Conservation (phyloP, 2,329 filamentous ascomycete genomes). For the Penicillium nordicum region DNA sequence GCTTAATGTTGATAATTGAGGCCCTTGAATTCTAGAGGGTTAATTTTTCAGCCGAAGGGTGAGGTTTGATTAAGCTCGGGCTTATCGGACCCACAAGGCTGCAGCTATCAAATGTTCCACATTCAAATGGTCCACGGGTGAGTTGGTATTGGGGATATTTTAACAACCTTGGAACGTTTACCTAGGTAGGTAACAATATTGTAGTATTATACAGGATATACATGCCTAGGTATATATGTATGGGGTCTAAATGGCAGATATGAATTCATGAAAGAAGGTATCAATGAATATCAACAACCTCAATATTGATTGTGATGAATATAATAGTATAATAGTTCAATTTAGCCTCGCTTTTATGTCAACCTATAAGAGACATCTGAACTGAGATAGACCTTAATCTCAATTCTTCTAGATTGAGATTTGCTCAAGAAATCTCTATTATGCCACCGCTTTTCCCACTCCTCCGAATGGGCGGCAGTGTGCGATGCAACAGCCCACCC, state of each 20-base stretch:
- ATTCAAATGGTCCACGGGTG: background rate
- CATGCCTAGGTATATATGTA: background rate
- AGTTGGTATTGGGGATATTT: background rate
- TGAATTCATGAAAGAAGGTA: background rate
- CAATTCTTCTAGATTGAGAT: background rate
- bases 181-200: background rate
- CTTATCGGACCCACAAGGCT: constrained; percentile 13
- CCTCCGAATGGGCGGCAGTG: too few species aligned
- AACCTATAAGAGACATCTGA: background rate
- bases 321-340: background rate
- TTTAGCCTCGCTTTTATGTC: background rate
- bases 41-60: constrained; percentile 7
- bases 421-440: background rate
- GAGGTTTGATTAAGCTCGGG: constrained; percentile 12
- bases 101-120: constrained; percentile 3
- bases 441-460: background rate
- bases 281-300: background rate
- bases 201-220: background rate
- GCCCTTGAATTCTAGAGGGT: background rate
- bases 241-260: background rate
- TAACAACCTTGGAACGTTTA: background rate
- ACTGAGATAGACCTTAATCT: background rate
- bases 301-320: too few species aligned
- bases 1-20: background rate
- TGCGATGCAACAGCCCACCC: background rate